phyloP scores from a whole-genome alignment of 2,329 filamentous ascomycete species.

The Clonostachys chloroleuca region DNA sequence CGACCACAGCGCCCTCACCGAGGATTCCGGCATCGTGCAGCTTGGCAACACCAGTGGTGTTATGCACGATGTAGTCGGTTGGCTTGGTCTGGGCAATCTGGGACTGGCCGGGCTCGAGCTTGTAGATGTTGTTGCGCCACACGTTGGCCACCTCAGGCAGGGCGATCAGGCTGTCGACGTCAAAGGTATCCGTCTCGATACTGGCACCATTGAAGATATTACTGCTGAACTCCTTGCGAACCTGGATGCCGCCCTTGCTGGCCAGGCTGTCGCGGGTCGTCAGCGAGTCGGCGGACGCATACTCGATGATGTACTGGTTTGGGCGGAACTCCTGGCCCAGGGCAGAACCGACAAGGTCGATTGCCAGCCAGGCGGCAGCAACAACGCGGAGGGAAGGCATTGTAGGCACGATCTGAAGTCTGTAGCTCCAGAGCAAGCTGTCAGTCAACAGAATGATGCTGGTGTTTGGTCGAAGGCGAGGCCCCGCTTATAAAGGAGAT shows the following conservation, averaged over 20 bases:
- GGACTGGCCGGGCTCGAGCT: conserved; percentile 1
- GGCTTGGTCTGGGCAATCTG: not conserved
- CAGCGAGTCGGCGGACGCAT: not conserved
- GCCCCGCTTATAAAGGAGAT: too few species aligned
- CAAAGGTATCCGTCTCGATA: conserved; percentile 8
- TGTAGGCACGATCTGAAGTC: not conserved
- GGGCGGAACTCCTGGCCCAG: conserved; percentile 1
- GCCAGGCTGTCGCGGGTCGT: not conserved
- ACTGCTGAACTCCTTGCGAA: conserved; percentile 5
- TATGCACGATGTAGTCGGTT: conserved; percentile 12
- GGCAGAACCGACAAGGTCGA: conserved; percentile 1
- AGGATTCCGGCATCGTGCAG: conserved; percentile 13
- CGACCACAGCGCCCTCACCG: conserved; percentile 15
- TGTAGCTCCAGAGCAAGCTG: not conserved
- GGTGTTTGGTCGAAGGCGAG: too few species aligned
- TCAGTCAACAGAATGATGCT: too few species aligned
- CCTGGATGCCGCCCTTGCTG: conserved; percentile 1
- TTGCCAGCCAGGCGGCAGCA: conserved; percentile 1
- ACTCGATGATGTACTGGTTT: conserved; percentile 4
- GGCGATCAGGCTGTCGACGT: conserved; percentile 8
- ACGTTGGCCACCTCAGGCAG: conserved; percentile 12
- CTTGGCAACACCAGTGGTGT: conserved; percentile 13
- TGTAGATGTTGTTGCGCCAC: conserved; percentile 8
- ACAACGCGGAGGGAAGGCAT: not conserved
- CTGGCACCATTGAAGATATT: conserved; percentile 14